Conservation (phyloP, 2,329 filamentous ascomycete genomes). For the Annulohypoxylon truncatum region DNA sequence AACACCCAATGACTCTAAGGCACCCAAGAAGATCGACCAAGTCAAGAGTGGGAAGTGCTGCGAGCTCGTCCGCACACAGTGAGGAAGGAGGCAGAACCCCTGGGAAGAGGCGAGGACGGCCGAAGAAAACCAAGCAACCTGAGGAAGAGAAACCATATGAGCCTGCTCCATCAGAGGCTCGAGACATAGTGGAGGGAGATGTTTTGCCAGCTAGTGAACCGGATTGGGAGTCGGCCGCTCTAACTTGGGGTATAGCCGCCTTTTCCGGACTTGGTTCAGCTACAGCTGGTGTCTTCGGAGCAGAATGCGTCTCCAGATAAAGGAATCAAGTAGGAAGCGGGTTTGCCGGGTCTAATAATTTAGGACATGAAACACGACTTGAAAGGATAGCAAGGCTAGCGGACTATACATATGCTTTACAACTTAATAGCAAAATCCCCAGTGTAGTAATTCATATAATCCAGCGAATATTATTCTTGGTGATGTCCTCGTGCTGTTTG, state of each 20-base stretch:
- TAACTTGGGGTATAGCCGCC: conserved; percentile 59
- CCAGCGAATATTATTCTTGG: background rate
- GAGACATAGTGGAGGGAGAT: conserved; percentile 55
- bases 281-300: conserved; percentile 60
- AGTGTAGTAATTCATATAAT: background rate
- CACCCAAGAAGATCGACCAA: conserved; percentile 37
- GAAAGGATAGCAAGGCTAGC: conserved; percentile 33
- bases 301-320: conserved; percentile 58
- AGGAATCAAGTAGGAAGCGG: background rate
- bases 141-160: conserved; percentile 53
- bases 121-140: conserved; percentile 41
- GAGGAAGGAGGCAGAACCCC: conserved; percentile 29
- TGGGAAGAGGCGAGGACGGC: conserved; percentile 37
- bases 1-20: conserved; percentile 40
- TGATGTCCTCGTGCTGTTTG: background rate
- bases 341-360: background rate
- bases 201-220: conserved; percentile 54
- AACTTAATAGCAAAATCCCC: background rate
- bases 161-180: conserved; percentile 51
- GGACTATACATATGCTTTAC: background rate
- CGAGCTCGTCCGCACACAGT: conserved; percentile 40
- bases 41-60: conserved; percentile 40
- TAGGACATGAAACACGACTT: background rate
- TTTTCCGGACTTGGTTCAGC: conserved; percentile 59
- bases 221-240: conserved; percentile 60